These are phyloP conservation scores for Verticillium dahliae DNA, from an alignment of 2,329 filamentous ascomycete genomes.

Conservation along the genomic window DNA sequence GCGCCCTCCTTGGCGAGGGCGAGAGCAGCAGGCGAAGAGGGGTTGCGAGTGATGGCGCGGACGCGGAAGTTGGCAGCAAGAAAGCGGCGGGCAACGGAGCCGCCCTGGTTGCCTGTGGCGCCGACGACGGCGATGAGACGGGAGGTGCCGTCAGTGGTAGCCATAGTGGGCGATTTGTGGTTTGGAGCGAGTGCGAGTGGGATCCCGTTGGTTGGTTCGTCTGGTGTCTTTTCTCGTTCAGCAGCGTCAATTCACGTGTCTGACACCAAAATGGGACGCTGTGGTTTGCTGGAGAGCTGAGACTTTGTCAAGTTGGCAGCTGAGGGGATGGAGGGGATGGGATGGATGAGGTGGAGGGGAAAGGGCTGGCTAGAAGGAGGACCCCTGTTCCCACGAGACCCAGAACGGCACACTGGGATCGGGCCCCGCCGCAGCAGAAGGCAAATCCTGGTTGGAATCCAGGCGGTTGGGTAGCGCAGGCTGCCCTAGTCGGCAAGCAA, in stretches of 20 bases:
- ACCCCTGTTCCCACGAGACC: too few relatives aligned
- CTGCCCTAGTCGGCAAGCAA: too few relatives aligned
- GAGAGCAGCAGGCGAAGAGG: slow-evolving; percentile 30
- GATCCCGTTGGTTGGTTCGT: neutral
- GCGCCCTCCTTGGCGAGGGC: slow-evolving; percentile 31
- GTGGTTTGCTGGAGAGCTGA: neutral
- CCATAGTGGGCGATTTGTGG: neutral
- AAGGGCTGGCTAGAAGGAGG: neutral
- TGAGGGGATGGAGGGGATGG: neutral
- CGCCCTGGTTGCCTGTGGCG: slow-evolving; percentile 43
- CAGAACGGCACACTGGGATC: too few relatives aligned
- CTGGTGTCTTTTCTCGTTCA: neutral
- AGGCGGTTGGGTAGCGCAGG: too few relatives aligned
- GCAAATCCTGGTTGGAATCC: too few relatives aligned
- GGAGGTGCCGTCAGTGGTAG: neutral
- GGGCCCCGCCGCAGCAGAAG: too few relatives aligned
- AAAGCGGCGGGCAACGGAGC: slow-evolving; percentile 44
- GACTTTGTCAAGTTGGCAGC: neutral
- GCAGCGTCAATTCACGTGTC: neutral
- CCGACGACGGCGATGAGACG: slow-evolving; percentile 37
- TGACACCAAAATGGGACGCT: neutral
- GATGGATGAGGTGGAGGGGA: neutral
- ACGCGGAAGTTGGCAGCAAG: slow-evolving; percentile 33
- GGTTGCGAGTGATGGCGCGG: slow-evolving; percentile 40
- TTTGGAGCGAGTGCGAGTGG: too few relatives aligned